phyloP scores from a whole-genome alignment of 2,329 filamentous ascomycete species.

The Aspergillus tanneri region DNA sequence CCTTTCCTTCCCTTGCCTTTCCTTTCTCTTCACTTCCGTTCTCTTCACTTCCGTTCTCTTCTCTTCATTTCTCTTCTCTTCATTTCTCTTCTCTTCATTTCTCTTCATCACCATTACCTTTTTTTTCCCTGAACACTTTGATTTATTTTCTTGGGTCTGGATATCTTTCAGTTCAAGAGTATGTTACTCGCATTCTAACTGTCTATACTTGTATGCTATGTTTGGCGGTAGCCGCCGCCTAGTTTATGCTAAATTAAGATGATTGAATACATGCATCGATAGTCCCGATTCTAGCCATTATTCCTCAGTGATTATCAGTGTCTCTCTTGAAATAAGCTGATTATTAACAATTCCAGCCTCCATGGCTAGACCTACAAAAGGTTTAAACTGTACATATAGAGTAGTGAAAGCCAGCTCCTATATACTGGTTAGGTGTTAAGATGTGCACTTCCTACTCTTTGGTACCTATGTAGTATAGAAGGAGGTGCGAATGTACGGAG shows the following conservation, averaged over 20 bases:
- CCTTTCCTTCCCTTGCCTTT: conserved; percentile 1
- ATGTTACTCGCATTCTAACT: neutral
- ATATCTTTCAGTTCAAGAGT: neutral
- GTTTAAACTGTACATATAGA: too few relatives aligned
- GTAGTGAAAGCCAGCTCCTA: too few relatives aligned
- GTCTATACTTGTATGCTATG: neutral
- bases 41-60: neutral
- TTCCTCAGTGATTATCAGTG: too few relatives aligned
- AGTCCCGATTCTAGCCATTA: too few relatives aligned
- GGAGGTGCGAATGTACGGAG: too few relatives aligned
- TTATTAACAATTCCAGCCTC: too few relatives aligned
- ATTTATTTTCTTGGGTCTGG: neutral
- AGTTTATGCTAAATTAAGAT: neutral
- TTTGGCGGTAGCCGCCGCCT: neutral
- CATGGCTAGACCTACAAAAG: too few relatives aligned
- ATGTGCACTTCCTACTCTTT: too few relatives aligned
- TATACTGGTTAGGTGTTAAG: too few relatives aligned
- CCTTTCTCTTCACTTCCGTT: neutral
- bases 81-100: conserved; percentile 2
- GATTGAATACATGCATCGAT: too few relatives aligned
- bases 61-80: conserved; percentile 7
- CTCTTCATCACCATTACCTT: neutral
- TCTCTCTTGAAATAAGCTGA: too few relatives aligned
- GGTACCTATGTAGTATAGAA: too few relatives aligned
- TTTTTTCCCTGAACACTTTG: conserved; percentile 5